phyloP scores from a whole-genome alignment of 2,329 filamentous ascomycete genomes.

The Pleoardoris graminearum region DNA sequence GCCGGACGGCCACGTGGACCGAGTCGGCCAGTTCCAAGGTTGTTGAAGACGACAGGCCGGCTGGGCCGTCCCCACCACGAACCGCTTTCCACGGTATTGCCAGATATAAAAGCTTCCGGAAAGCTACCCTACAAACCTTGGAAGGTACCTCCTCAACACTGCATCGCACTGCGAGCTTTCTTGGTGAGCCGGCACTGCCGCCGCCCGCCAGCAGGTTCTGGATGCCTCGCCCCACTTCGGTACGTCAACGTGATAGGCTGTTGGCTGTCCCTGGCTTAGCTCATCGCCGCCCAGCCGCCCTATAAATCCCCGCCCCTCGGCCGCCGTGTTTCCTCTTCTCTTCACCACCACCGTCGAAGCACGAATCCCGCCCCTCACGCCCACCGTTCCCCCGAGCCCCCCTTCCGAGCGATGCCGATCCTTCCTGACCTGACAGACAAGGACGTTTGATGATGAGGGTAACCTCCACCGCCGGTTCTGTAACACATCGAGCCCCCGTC shows the following conservation, averaged over 20 bases:
- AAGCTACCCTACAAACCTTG: too few species aligned
- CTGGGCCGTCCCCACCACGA: too few species aligned
- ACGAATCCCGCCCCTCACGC: conserved; percentile 6
- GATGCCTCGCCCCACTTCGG: not conserved
- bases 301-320: not conserved
- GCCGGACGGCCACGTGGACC: too few species aligned
- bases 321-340: not conserved
- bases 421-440: not conserved
- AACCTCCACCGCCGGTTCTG: not conserved
- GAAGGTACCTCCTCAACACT: too few species aligned
- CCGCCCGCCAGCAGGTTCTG: too few species aligned
- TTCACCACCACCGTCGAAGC: conserved; percentile 8
- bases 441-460: conserved; percentile 4
- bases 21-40: too few species aligned
- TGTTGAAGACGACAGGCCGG: too few species aligned
- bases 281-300: not conserved
- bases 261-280: not conserved
- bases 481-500: not conserved
- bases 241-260: not conserved
- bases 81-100: too few species aligned
- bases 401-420: not conserved
- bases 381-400: conserved; percentile 1
- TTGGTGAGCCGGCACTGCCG: too few species aligned
- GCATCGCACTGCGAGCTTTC: too few species aligned
- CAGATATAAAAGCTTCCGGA: too few species aligned